Evolutionary conservation across 202 grass and related monocot species (phyloP), one percentile per base, ranked within the genome.

Genomic region (Alloteropsis angusta): DNA sequence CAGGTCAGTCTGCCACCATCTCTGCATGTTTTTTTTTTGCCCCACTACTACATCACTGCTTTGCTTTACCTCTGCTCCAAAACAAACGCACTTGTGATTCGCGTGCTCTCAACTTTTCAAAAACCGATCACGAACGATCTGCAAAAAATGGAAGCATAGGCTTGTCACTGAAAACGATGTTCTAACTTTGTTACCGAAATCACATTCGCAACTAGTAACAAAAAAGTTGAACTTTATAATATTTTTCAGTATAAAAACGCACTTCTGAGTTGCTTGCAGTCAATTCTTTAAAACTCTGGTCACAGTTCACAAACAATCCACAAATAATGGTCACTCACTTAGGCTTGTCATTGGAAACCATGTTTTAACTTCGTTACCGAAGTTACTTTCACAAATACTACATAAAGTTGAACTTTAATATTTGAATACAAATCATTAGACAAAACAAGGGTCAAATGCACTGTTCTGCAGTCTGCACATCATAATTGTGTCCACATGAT

Each of bases 1-100:
- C 65, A 98, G 92, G 95, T 94, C 68, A 28, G 36, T 1, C 21
- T 0, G 6, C 26, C 0, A 1, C 10, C 43, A 3, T 45, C 11
- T 1, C 7, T 16, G 48, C 18, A 5, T 55, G 52, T 53, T 19
- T 52, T n/a, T 2, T 16, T 3, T 1, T 49, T 49, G n/a, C n/a
- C n/a, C 5, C 55, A 15, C 23, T 14, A 6, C 1, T 41, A 41
- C 5, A n/a, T 18, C 17, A 7, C 7, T 53, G 7, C 4, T 53
- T 6, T 2, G 6, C n/a, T 30, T 30, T 9, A 2, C 8, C 21
- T 45, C 65, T 68, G 39, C 12, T 8, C 15, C n/a, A 7, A 14
- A 66, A 21, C 23, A 7, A 14, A 21, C 12, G 41, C 7, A 6
- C 10, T 22, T 4, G n/a, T 65, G 26, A 17, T 60, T 32, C 26